These are phyloP conservation scores for Ceratobasidium sp. DNA, from an alignment of 1,284 basidiomycete species.

Conservation along the genomic window DNA sequence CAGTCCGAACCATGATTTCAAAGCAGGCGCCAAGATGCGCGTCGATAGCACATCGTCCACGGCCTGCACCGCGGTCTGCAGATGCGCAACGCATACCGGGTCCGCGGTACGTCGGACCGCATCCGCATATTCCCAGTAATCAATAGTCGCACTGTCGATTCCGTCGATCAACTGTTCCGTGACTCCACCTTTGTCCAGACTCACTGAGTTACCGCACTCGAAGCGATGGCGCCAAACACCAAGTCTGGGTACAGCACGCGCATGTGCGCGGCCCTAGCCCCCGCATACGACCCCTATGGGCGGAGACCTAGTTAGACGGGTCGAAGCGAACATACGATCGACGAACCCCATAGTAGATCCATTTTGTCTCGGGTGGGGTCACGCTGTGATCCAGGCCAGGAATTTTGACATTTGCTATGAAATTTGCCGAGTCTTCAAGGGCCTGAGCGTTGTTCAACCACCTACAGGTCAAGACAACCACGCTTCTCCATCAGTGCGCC, in stretches of 20 bases:
- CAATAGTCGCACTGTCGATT: conserved; percentile 63
- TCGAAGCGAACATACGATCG: not conserved
- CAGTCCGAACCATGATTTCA: conserved; percentile 83
- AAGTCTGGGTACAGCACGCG: conserved; percentile 86
- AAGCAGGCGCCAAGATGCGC: conserved; percentile 60
- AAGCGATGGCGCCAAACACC: conserved; percentile 92
- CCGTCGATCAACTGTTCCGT: conserved; percentile 6
- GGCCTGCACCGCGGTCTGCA: conserved; percentile 72
- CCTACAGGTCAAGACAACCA: conserved; percentile 57
- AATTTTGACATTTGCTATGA: conserved; percentile 80
- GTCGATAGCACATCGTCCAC: conserved; percentile 73
- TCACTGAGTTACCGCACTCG: conserved; percentile 67
- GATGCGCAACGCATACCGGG: conserved; percentile 74
- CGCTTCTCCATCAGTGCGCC: conserved; percentile 26
- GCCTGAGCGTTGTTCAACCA: conserved; percentile 92
- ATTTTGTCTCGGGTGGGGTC: conserved; percentile 77
- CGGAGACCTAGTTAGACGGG: not conserved
- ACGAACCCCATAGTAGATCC: conserved; percentile 95
- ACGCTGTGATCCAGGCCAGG: conserved; percentile 76
- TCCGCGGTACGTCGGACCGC: conserved; percentile 83
- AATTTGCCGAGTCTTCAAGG: conserved; percentile 92
- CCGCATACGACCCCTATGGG: conserved; percentile 85
- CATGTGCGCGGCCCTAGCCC: conserved; percentile 95
- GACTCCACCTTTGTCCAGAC: conserved; percentile 1
- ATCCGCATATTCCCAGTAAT: conserved; percentile 89